Evolutionary conservation across 352 stramenopile species (phyloP).

Genomic region (Globisporangium radiosum): DNA sequence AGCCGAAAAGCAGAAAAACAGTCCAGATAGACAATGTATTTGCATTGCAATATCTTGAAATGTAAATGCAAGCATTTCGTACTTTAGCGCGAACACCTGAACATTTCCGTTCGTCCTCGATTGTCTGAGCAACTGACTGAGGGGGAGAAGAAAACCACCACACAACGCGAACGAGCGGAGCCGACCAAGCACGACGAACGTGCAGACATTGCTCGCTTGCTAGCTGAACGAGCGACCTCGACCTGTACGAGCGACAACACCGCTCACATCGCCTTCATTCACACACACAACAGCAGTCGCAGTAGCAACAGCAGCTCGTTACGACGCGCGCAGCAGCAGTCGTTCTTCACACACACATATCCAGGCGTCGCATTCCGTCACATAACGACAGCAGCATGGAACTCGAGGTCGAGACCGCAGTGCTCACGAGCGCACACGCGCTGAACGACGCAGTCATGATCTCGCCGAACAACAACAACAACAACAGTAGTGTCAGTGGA

Average conservation of each 20-base stretch:
- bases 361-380: neutral
- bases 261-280: too few species aligned
- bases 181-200: neutral
- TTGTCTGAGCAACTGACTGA: neutral
- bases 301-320: too few species aligned
- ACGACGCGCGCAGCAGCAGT: too few species aligned
- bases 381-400: conserved; percentile 9
- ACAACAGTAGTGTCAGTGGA: conserved; percentile 15
- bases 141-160: neutral
- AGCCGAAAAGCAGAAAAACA: too few species aligned
- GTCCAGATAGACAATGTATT: too few species aligned
- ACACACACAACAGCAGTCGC: too few species aligned
- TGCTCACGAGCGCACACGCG: conserved; percentile 3
- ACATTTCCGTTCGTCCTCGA: neutral
- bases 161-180: neutral
- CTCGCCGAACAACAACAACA: conserved; percentile 36
- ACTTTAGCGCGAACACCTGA: too few species aligned
- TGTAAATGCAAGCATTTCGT: too few species aligned
- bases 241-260: too few species aligned
- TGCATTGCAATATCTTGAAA: too few species aligned
- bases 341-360: too few species aligned
- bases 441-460: conserved; percentile 46
- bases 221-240: neutral
- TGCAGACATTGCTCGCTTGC: neutral
- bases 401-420: conserved; percentile 7